These are phyloP conservation scores for Raffaelea arxii DNA, from an alignment of 2,329 filamentous ascomycete species.

Conservation along the genomic window DNA sequence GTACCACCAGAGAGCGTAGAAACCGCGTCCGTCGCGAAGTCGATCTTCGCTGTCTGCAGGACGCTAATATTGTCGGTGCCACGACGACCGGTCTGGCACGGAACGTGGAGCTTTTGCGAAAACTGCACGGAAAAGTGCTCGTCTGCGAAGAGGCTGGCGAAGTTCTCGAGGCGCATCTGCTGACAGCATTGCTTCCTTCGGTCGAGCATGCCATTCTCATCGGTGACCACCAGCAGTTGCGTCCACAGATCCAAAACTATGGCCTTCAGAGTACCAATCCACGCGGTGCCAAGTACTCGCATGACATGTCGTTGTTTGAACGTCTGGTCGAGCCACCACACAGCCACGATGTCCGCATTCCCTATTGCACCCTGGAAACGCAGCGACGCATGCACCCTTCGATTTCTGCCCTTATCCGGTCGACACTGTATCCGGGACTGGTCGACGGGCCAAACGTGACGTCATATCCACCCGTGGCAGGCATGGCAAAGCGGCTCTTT, in stretches of 20 bases:
- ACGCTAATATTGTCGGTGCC: conserved; percentile 42
- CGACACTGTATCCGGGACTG: conserved; percentile 46
- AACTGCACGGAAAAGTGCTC: conserved; percentile 43
- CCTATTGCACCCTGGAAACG: conserved; percentile 34
- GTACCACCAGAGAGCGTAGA: neutral
- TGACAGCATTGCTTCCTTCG: conserved; percentile 49
- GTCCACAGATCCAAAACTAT: conserved; percentile 47
- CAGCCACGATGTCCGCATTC: conserved; percentile 8
- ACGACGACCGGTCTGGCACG: conserved; percentile 50
- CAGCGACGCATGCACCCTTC: conserved; percentile 58
- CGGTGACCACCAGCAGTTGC: conserved; percentile 53
- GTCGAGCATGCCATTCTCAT: conserved; percentile 55
- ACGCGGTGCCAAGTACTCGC: conserved; percentile 35
- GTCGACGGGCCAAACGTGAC: conserved; percentile 34
- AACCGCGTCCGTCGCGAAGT: conserved; percentile 19
- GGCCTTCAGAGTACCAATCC: conserved; percentile 40
- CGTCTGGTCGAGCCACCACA: conserved; percentile 20
- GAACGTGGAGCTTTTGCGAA: conserved; percentile 37
- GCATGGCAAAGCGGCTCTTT: conserved; percentile 43
- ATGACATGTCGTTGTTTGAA: conserved; percentile 55
- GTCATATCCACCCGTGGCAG: conserved; percentile 36
- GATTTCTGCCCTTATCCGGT: conserved; percentile 48
- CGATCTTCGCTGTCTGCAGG: conserved; percentile 25
- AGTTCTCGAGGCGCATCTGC: conserved; percentile 52
- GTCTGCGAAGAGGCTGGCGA: conserved; percentile 62